Base-by-base conservation (phyloP, 2,329 filamentous ascomycete species). In the Aureobasidium sp. region DNA sequence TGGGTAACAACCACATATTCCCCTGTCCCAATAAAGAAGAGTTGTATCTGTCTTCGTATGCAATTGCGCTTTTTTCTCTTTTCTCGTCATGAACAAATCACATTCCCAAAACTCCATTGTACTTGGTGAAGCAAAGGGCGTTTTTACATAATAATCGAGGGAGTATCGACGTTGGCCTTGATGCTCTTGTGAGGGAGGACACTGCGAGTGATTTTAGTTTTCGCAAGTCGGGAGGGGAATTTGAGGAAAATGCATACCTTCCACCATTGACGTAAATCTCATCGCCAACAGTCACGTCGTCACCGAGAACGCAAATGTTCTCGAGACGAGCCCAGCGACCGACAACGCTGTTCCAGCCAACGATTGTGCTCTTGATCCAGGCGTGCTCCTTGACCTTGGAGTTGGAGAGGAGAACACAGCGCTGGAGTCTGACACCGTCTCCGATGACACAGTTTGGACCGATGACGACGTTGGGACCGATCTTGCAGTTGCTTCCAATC, bases 241-340 rank as follows among this genome's bases (percentile, higher is more conserved):
- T 22, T 19, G 15, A 8, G 7, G 12, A 0, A 0, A 14, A 19
- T 12, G n/a, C 35, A 42, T 60, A 60, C 57, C 57, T 61, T 71
- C 92, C 91, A 70, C 93, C 93, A 76, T 99, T 99, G 77, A 97
- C 94, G 77, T 97, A 97, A 69, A 99, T 91, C 79, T 99, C 93
- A 72, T 99, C 93, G 57, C 91, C 93, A 73, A 99, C 96, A 63
- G 90, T 96, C 60, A 99, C 93, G 74, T 99, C 93, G 78, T 99
- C 94, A 68, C 93, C 94, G 22, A 99, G 84, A 60, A 99, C 93
- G n/a, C 90, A 93, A 45, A 97, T 92, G 73, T 99, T 99, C 83
- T 99, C 94, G 66, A 97, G 81, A 68, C 93, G 89, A 63, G 93
- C 93, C 93, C 93, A 99, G 73, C 89, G 89, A 73, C 93, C 93